Percentiles rank a stretch among this genome's conserved stretches.
Evolutionary conservation across 2,329 filamentous ascomycete species (phyloP).

Genomic region (Calonectria pseudoturangicola): DNA sequence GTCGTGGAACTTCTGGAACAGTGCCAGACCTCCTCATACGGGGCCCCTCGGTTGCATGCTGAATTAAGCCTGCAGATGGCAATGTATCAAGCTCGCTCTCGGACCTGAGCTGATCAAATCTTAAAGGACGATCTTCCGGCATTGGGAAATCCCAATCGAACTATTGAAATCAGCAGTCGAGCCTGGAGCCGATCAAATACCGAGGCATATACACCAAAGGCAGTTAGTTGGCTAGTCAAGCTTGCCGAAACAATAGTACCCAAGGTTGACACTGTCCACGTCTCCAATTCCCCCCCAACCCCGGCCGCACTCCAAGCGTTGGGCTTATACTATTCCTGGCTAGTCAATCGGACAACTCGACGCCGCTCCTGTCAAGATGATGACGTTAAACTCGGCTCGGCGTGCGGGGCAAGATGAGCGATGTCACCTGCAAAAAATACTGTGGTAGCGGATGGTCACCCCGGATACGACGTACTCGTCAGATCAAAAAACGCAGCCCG

Average conservation of each 20-base stretch:
- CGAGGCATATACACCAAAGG: background rate
- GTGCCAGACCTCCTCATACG: background rate
- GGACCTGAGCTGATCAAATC: background rate
- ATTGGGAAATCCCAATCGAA: background rate
- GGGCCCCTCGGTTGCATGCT: background rate
- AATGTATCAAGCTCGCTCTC: constrained; percentile 1
- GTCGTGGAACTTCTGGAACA: constrained; percentile 28
- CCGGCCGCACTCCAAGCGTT: background rate
- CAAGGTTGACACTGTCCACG: constrained; percentile 5
- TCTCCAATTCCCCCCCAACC: constrained; percentile 1
- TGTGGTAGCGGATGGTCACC: constrained; percentile 7
- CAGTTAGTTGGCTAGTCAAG: background rate
- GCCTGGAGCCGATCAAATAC: background rate
- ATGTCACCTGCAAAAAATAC: constrained; percentile 14
- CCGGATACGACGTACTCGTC: constrained; percentile 31
- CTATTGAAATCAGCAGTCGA: background rate
- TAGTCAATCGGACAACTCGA: constrained; percentile 1
- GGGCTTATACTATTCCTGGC: background rate
- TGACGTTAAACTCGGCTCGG: constrained; percentile 24
- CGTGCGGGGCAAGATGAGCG: constrained; percentile 29
- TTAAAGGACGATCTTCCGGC: background rate
- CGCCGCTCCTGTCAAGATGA: background rate
- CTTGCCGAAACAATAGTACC: constrained; percentile 6
- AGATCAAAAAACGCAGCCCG: constrained; percentile 9
- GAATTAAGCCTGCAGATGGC: background rate